A percentile compares a stretch with the other conserved stretches of the same genome.
Conservation (phyloP, 2,329 filamentous ascomycete genomes). For the Fusarium sp. region DNA sequence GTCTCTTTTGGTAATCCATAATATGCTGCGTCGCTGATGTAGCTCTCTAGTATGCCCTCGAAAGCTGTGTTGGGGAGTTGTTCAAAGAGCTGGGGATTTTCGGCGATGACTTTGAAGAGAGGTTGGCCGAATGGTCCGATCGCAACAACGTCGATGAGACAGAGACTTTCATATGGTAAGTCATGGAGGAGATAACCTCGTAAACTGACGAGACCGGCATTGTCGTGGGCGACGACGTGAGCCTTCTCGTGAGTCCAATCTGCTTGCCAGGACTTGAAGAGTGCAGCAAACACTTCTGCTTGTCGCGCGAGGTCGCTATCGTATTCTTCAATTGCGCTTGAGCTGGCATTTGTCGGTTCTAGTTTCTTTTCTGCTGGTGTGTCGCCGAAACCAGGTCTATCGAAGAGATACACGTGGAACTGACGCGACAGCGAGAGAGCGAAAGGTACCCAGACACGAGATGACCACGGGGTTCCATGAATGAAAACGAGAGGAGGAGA, state of each 20-base stretch:
- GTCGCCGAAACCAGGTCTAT: conserved; percentile 57
- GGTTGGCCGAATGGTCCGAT: conserved; percentile 55
- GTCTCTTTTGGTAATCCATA: conserved; percentile 44
- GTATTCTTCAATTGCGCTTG: conserved; percentile 31
- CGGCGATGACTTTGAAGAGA: conserved; percentile 54
- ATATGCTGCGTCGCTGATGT: conserved; percentile 53
- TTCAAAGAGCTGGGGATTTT: conserved; percentile 50
- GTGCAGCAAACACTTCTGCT: conserved; percentile 50
- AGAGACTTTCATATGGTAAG: conserved; percentile 51
- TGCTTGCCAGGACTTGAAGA: conserved; percentile 50
- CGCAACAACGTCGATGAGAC: conserved; percentile 56
- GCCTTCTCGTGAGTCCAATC: conserved; percentile 42
- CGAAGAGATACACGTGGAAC: conserved; percentile 56
- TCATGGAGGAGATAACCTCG: conserved; percentile 52
- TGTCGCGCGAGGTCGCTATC: conserved; percentile 53
- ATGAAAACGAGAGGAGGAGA: conserved; percentile 54
- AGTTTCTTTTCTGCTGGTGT: conserved; percentile 45
- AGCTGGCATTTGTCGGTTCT: background rate
- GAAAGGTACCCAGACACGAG: conserved; percentile 51
- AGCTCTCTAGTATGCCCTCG: conserved; percentile 53
- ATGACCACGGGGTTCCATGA: conserved; percentile 61
- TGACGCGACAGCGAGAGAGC: conserved; percentile 49
- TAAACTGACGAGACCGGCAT: conserved; percentile 54
- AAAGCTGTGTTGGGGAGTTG: conserved; percentile 48
- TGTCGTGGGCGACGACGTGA: conserved; percentile 57